phyloP scores from a whole-genome alignment of 2,329 filamentous ascomycete species.

The Cercospora sesami region DNA sequence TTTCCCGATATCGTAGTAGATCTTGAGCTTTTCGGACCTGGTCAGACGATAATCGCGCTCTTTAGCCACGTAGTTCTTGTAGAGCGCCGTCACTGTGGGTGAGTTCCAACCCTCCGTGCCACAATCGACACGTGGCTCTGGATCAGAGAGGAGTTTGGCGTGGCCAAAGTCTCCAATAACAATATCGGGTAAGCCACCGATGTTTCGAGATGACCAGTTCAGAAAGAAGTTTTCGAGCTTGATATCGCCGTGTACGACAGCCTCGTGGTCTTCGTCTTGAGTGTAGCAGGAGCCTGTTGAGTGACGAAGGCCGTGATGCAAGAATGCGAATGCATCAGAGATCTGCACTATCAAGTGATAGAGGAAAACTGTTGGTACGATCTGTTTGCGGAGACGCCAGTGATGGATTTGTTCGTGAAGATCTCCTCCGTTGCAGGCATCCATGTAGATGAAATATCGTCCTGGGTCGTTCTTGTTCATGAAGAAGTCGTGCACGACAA shows the following conservation, averaged over 20 bases:
- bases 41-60: neutral
- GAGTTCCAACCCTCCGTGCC: slow-evolving; percentile 15
- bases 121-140: neutral
- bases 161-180: slow-evolving; percentile 27
- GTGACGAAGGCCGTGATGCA: slow-evolving; percentile 27
- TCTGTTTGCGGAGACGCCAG: neutral
- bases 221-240: slow-evolving; percentile 25
- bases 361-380: slow-evolving; percentile 15
- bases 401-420: slow-evolving; percentile 11
- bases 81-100: slow-evolving; percentile 16
- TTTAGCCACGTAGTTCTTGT: neutral
- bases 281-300: slow-evolving; percentile 13
- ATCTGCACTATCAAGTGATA: slow-evolving; percentile 24
- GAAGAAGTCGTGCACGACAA: neutral
- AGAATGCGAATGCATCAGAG: slow-evolving; percentile 22
- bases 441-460: slow-evolving; percentile 3
- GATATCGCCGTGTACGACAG: slow-evolving; percentile 27
- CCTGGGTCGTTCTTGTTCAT: neutral
- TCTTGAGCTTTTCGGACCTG: neutral
- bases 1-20: slow-evolving; percentile 1
- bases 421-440: slow-evolving; percentile 21
- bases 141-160: neutral
- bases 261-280: slow-evolving; percentile 10
- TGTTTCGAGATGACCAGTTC: neutral
- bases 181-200: slow-evolving; percentile 22